These are phyloP conservation scores for Rhizopogon rudus DNA, from an alignment of 768 basidiomycete genomes.

Conservation along the genomic window DNA sequence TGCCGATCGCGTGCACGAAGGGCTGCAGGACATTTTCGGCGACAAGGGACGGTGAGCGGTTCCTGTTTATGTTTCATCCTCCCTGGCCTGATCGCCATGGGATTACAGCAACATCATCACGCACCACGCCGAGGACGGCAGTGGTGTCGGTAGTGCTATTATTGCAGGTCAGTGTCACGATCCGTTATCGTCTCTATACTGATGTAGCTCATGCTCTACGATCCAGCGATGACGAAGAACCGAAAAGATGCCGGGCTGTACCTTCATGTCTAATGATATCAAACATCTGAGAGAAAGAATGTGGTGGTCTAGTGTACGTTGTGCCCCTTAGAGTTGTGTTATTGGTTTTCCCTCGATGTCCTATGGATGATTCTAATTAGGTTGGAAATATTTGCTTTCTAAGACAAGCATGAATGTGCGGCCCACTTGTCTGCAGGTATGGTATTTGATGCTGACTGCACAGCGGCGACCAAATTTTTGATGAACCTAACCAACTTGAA, in stretches of 20 bases:
- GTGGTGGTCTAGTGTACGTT: background rate
- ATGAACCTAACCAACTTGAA: too few species aligned
- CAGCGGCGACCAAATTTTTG: too few species aligned
- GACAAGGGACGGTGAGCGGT: conserved; percentile 80
- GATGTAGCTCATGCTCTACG: background rate
- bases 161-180: conserved; percentile 62
- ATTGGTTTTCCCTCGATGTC: background rate
- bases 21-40: conserved; percentile 91
- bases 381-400: background rate
- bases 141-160: conserved; percentile 94
- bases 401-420: too few species aligned
- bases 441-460: too few species aligned
- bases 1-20: conserved; percentile 88
- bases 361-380: background rate
- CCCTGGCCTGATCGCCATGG: conserved; percentile 56
- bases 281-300: background rate
- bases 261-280: conserved; percentile 36
- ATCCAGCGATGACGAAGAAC: conserved; percentile 82
- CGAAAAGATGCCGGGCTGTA: conserved; percentile 67
- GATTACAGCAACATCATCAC: conserved; percentile 50
- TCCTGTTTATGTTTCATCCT: background rate
- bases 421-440: too few species aligned
- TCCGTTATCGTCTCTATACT: background rate
- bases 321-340: background rate
- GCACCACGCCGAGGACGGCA: conserved; percentile 45